phyloP scores from a whole-genome alignment of 768 basidiomycete genomes.

The Amanita fuliginea region DNA sequence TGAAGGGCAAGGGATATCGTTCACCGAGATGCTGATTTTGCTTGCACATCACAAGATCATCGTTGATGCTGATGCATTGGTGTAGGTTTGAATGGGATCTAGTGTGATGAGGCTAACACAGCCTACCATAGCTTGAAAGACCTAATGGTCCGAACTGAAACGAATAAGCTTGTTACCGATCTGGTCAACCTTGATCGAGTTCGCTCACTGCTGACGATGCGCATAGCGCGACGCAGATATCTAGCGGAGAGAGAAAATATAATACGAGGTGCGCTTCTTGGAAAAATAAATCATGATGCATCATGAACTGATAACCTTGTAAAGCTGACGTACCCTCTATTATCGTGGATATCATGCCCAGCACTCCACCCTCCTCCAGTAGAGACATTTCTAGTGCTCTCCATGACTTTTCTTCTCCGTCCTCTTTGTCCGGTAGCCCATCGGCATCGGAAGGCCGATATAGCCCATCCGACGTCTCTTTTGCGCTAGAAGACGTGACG shows the following conservation, averaged over 20 bases:
- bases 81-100: slow-evolving; percentile 39
- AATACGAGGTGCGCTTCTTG: slow-evolving; percentile 21
- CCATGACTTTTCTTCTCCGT: slow-evolving; percentile 14
- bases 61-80: slow-evolving; percentile 77
- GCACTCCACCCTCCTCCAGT: slow-evolving; percentile 39
- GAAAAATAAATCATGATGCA: slow-evolving; percentile 8
- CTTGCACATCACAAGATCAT: slow-evolving; percentile 90
- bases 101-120: background rate
- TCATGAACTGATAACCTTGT: background rate
- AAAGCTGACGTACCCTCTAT: slow-evolving; percentile 57
- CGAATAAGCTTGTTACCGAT: slow-evolving; percentile 70
- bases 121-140: slow-evolving; percentile 57
- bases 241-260: slow-evolving; percentile 37
- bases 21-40: slow-evolving; percentile 79
- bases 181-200: slow-evolving; percentile 81
- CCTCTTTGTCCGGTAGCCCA: slow-evolving; percentile 26
- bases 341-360: slow-evolving; percentile 47
- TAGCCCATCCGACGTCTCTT: slow-evolving; percentile 34
- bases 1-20: slow-evolving; percentile 73
- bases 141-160: slow-evolving; percentile 62
- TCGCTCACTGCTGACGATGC: slow-evolving; percentile 66
- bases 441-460: slow-evolving; percentile 23
- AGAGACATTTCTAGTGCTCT: slow-evolving; percentile 44
- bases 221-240: slow-evolving; percentile 62
- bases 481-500: slow-evolving; percentile 31